A percentile compares a stretch with the other conserved stretches of the same genome.
Evolutionary conservation across 208 protist species (phyloP).

Genomic region (Wallacemonas sp.): DNA sequence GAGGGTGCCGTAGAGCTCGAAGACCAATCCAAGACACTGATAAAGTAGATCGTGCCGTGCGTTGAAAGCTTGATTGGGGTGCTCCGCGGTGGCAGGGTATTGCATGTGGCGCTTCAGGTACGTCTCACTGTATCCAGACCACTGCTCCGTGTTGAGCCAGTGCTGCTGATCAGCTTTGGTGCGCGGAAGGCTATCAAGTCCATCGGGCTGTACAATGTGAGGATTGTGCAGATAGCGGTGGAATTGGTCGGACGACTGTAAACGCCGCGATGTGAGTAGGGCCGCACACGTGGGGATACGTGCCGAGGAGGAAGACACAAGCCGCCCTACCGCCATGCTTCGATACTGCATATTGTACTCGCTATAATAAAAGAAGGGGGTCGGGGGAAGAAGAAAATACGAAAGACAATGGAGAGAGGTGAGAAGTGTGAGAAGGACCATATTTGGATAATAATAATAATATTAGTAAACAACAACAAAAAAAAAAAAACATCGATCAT

Average conservation of each 20-base stretch:
- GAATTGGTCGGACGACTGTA: constrained; percentile 79
- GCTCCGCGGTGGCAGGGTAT: constrained; percentile 78
- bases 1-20: constrained; percentile 74
- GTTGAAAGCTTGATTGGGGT: constrained; percentile 62
- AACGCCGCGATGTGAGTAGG: constrained; percentile 28
- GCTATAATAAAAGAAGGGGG: neutral
- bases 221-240: constrained; percentile 85
- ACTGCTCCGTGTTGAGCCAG: constrained; percentile 91
- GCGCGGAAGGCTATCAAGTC: constrained; percentile 68
- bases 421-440: constrained; percentile 10
- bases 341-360: neutral
- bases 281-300: too few relatives aligned
- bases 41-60: constrained; percentile 57
- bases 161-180: constrained; percentile 81
- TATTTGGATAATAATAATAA: too few relatives aligned
- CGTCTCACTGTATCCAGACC: constrained; percentile 83
- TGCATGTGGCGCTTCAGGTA: constrained; percentile 84
- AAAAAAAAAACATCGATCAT: constrained; percentile 11
- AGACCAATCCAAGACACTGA: constrained; percentile 57
- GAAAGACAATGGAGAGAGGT: neutral
- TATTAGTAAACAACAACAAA: too few relatives aligned
- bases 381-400: constrained; percentile 1
- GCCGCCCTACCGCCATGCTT: too few relatives aligned
- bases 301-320: too few relatives aligned
- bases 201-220: constrained; percentile 83